Evolutionary conservation across 2,329 filamentous ascomycete genomes (phyloP).

Genomic region (Clarireedia homoeocarpa): DNA sequence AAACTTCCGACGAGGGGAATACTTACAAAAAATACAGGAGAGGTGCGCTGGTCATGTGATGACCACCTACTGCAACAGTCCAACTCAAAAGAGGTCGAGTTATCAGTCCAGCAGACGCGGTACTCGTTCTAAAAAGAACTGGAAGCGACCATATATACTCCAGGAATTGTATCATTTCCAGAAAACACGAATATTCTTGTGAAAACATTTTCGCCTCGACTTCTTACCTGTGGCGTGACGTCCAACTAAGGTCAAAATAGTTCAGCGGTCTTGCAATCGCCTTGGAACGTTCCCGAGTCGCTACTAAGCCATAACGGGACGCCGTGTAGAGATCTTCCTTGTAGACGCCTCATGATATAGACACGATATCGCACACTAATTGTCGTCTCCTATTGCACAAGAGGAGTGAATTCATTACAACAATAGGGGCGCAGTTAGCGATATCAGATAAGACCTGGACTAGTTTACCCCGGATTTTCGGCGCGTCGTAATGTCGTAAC

Average conservation of each 20-base stretch:
- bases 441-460: no score
- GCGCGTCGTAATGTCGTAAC: no score
- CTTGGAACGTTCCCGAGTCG: neutral
- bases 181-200: neutral
- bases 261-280: constrained; percentile 1
- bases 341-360: neutral
- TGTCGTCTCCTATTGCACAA: no score
- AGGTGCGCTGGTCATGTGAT: neutral
- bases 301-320: neutral
- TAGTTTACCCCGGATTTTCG: no score
- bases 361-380: neutral
- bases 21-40: neutral
- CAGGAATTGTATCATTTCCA: neutral
- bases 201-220: neutral
- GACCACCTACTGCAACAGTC: no score
- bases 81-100: no score
- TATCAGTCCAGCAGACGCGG: no score
- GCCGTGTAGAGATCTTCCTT: neutral
- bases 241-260: neutral
- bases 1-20: no score
- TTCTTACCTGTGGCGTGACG: neutral
- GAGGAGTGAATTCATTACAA: no score
- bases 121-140: no score
- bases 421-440: no score
- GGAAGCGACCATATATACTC: neutral